Percentiles rank a stretch among this genome's conserved stretches.
Conservation (phyloP, 2,329 filamentous ascomycete species). For the Domatiomyces globalis region DNA sequence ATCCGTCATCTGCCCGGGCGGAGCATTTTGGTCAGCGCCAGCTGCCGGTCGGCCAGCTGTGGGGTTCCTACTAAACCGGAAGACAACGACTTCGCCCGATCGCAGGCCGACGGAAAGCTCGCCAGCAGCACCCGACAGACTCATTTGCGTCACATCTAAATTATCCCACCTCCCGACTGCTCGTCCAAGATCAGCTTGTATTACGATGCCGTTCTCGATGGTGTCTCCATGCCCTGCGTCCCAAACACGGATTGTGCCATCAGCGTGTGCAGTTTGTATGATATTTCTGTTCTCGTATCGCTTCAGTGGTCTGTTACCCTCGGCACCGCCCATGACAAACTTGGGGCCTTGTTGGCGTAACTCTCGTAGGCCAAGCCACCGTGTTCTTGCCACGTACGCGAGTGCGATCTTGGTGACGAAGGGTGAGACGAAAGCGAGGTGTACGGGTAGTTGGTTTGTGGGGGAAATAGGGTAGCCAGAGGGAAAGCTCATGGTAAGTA, state of each 20-base stretch:
- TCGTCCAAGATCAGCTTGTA: constrained; percentile 77
- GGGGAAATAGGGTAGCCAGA: constrained; percentile 81
- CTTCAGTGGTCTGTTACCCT: constrained; percentile 54
- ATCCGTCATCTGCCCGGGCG: constrained; percentile 57
- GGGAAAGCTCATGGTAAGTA: constrained; percentile 82
- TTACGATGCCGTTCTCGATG: constrained; percentile 66
- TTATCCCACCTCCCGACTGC: constrained; percentile 67
- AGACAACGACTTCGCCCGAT: constrained; percentile 74
- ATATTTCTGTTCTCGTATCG: constrained; percentile 73
- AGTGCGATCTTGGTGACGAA: constrained; percentile 63
- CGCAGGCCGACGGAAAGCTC: constrained; percentile 73
- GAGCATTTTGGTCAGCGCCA: constrained; percentile 38
- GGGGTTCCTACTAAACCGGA: constrained; percentile 73
- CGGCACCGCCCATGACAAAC: constrained; percentile 65
- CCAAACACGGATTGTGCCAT: constrained; percentile 85
- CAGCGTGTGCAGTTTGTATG: constrained; percentile 73
- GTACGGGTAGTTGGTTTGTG: constrained; percentile 83
- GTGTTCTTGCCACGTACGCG: constrained; percentile 59
- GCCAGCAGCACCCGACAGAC: constrained; percentile 63
- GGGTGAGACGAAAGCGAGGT: constrained; percentile 75
- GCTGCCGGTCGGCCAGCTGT: constrained; percentile 42
- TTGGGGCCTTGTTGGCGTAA: constrained; percentile 62
- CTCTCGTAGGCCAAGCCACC: constrained; percentile 87
- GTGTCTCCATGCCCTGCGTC: constrained; percentile 85
- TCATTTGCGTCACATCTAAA: constrained; percentile 64